phyloP scores from a whole-genome alignment of 306 rosid species.

The Lathyrus oleraceus region DNA sequence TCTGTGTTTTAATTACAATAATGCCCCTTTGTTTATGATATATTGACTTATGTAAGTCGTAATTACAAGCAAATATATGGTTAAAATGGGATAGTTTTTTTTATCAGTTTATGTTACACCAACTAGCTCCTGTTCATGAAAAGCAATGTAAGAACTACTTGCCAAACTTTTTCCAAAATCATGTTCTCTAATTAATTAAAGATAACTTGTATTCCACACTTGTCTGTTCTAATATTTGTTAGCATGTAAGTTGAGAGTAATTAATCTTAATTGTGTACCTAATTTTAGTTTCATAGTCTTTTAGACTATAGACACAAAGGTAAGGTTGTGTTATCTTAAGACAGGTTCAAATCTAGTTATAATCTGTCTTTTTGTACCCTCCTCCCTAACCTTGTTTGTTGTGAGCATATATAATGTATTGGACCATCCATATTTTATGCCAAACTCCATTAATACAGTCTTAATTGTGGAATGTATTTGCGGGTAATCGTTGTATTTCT shows the following conservation, averaged over 20 bases:
- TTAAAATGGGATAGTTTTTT: background rate
- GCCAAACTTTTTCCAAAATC: background rate
- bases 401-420: too few species aligned
- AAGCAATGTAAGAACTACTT: conserved; percentile 22
- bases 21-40: background rate
- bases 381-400: too few species aligned
- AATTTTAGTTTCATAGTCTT: background rate
- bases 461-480: too few species aligned
- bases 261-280: background rate
- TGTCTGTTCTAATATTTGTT: background rate
- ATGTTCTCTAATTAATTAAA: background rate
- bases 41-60: background rate
- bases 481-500: too few species aligned
- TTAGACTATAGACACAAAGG: background rate
- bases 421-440: background rate
- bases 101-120: background rate
- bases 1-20: conserved; percentile 11
- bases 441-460: too few species aligned
- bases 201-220: background rate
- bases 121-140: background rate
- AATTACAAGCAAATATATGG: background rate
- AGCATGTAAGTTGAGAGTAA: background rate
- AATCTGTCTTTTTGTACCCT: background rate
- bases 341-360: background rate
- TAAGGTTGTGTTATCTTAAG: background rate